These are phyloP conservation scores for Delonix regia DNA, from an alignment of 306 rosid genomes.

Conservation along the genomic window DNA sequence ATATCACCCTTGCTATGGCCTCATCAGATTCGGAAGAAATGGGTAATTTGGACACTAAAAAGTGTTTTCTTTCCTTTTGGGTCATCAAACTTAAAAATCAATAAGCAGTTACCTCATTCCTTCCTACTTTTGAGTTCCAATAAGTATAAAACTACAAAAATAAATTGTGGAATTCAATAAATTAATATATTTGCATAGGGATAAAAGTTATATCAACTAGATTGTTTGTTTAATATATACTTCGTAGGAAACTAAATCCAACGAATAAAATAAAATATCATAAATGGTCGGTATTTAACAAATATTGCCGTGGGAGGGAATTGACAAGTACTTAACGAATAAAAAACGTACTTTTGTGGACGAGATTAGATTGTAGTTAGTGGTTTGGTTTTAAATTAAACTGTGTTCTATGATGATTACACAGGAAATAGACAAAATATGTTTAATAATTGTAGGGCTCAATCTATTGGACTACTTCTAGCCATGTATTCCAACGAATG, in stretches of 20 bases:
- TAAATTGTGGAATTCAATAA: conserved; percentile 18
- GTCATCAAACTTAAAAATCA: not conserved
- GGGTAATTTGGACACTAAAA: conserved; percentile 37
- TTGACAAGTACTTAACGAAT: conserved; percentile 28
- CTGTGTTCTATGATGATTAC: conserved; percentile 19
- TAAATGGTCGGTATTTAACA: conserved; percentile 54
- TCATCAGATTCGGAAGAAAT: conserved; percentile 10
- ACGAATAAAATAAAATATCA: conserved; percentile 20
- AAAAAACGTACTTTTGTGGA: conserved; percentile 34
- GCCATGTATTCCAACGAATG: not conserved
- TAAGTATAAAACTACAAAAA: conserved; percentile 30
- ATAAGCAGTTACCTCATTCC: conserved; percentile 21
- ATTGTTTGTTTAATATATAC: not conserved
- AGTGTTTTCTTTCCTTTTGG: not conserved
- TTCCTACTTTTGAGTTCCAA: conserved; percentile 33
- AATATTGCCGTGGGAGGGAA: not conserved
- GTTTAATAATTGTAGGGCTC: not conserved
- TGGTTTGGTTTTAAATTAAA: conserved; percentile 34
- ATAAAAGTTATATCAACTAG: conserved; percentile 22
- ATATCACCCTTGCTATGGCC: conserved; percentile 26
- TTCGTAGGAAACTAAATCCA: not conserved
- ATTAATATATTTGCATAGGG: conserved; percentile 3
- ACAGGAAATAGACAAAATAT: not conserved
- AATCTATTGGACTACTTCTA: conserved; percentile 19
- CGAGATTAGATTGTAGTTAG: conserved; percentile 36